These are phyloP conservation scores for Populus euphratica DNA, from an alignment of 345 rosid species.

Conservation along the genomic window DNA sequence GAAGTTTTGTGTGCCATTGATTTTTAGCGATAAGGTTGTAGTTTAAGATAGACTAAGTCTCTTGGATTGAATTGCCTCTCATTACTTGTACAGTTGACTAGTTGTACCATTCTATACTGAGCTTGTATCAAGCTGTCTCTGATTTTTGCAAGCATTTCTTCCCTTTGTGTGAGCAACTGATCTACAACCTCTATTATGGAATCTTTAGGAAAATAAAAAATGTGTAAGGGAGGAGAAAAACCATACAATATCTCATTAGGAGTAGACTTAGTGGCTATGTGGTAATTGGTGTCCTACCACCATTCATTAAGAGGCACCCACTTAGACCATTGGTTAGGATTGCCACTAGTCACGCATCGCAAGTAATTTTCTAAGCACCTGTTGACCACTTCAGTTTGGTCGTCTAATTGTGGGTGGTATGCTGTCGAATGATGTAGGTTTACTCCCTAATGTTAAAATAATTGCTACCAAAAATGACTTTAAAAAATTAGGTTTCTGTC, in stretches of 20 bases:
- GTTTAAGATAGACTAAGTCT: too few relatives aligned
- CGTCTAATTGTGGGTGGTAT: background rate
- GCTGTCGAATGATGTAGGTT: background rate
- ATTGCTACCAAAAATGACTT: background rate
- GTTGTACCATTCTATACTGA: too few relatives aligned
- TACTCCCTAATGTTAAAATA: background rate
- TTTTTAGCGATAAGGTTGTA: too few relatives aligned
- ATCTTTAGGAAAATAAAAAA: background rate
- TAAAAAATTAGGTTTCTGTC: background rate
- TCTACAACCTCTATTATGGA: background rate
- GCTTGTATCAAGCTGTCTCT: too few relatives aligned
- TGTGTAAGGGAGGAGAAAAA: background rate
- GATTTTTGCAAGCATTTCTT: too few relatives aligned
- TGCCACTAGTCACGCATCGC: too few relatives aligned
- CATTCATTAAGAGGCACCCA: background rate
- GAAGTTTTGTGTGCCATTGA: too few relatives aligned
- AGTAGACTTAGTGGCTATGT: background rate
- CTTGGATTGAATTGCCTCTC: too few relatives aligned
- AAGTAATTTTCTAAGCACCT: too few relatives aligned
- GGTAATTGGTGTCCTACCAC: background rate
- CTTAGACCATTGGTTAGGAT: background rate
- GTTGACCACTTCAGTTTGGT: too few relatives aligned
- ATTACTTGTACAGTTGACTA: too few relatives aligned
- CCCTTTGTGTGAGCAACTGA: accelerated
- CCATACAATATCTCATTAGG: background rate